Evolutionary conservation across 805 yeast genomes (phyloP).

Genomic region (Candida fluviatilis): DNA sequence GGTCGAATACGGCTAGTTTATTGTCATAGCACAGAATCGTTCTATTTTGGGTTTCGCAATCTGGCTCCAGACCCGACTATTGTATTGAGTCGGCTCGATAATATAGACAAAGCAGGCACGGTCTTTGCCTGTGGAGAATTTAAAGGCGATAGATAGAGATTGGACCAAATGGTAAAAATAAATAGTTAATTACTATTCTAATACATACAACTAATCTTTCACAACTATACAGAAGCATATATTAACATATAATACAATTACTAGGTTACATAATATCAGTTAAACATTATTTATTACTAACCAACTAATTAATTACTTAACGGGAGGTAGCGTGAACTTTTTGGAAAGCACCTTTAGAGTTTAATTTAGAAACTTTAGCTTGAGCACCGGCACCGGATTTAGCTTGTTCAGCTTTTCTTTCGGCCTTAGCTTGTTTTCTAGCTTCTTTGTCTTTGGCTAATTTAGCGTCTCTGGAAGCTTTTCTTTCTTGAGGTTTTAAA

Average conservation of each 20-base stretch:
- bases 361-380: conserved; percentile 79
- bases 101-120: conserved; percentile 12
- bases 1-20: conserved; percentile 19
- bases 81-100: conserved; percentile 19
- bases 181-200: no score
- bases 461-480: conserved; percentile 94
- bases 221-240: not conserved
- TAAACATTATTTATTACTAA: conserved; percentile 1
- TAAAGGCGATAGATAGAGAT: not conserved
- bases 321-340: conserved; percentile 96
- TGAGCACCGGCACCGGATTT: conserved; percentile 77
- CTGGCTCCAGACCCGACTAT: conserved; percentile 13
- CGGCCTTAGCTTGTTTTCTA: conserved; percentile 88
- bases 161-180: no score
- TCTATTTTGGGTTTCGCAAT: conserved; percentile 27
- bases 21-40: conserved; percentile 37
- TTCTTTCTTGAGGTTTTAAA: conserved; percentile 94
- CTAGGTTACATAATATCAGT: conserved; percentile 1
- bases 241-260: conserved; percentile 3
- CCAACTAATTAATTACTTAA: conserved; percentile 41
- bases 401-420: conserved; percentile 93
- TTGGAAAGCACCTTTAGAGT: conserved; percentile 97
- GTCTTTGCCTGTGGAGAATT: conserved; percentile 25
- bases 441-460: conserved; percentile 77
- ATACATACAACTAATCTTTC: not conserved